phyloP scores from a whole-genome alignment of 179 eudicot genomes.

The Spinacia oleracea region DNA sequence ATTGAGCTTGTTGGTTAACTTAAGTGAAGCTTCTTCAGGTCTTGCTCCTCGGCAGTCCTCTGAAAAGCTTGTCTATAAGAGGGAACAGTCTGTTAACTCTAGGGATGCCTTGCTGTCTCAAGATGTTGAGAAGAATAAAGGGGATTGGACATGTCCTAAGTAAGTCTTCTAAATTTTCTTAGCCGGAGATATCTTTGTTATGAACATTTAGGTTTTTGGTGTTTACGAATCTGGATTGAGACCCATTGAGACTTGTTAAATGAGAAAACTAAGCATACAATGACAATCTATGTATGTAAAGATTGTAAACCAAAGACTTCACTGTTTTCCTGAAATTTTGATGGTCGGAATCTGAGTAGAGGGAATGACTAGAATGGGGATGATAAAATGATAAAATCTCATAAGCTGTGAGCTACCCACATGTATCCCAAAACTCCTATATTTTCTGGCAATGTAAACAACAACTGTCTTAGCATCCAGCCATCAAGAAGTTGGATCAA shows the following conservation, averaged over 20 bases:
- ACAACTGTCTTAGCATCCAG: not conserved
- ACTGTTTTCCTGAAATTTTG: not conserved
- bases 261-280: not conserved
- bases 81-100: constrained; percentile 27
- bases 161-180: constrained; percentile 35
- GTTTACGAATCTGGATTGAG: not conserved
- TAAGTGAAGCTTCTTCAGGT: constrained; percentile 49
- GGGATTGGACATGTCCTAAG: constrained; percentile 74
- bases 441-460: not conserved
- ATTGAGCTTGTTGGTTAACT: constrained; percentile 55
- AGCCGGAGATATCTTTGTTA: not conserved
- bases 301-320: not conserved
- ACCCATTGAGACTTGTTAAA: not conserved
- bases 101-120: constrained; percentile 23
- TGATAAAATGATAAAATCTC: not conserved
- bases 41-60: constrained; percentile 43
- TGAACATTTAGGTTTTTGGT: not conserved
- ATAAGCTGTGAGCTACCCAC: not conserved
- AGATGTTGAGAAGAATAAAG: constrained; percentile 47
- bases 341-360: not conserved
- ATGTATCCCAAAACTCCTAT: not conserved
- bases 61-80: constrained; percentile 25
- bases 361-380: not conserved
- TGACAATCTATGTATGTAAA: not conserved
- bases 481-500: not conserved